phyloP scores from a whole-genome alignment of 2,329 filamentous ascomycete species.

The Fusarium siculi region DNA sequence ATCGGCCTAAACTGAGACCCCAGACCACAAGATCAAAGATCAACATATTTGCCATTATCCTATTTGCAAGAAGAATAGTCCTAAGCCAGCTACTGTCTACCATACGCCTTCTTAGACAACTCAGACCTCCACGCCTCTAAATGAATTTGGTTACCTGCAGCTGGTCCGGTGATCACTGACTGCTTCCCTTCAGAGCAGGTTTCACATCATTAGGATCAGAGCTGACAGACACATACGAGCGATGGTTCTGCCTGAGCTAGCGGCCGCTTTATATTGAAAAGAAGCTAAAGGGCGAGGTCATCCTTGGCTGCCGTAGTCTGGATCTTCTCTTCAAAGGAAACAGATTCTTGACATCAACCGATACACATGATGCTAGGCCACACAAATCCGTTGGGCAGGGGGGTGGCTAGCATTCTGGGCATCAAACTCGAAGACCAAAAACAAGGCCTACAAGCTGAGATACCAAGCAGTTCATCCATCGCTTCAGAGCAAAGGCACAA shows the following conservation, averaged over 20 bases:
- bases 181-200: not conserved
- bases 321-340: not conserved
- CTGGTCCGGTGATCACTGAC: constrained; percentile 14
- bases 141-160: constrained; percentile 7
- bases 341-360: not conserved
- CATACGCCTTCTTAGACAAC: constrained; percentile 13
- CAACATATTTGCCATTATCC: not conserved
- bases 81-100: constrained; percentile 5
- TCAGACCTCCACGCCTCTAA: constrained; percentile 20
- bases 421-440: constrained; percentile 77
- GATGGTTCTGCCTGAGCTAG: not conserved
- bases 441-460: constrained; percentile 62
- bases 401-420: constrained; percentile 80
- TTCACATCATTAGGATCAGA: not conserved
- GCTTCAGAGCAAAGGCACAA: constrained; percentile 79
- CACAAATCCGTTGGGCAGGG: constrained; percentile 71
- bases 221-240: not conserved
- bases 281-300: not conserved
- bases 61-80: constrained; percentile 29
- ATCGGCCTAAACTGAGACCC: constrained; percentile 29
- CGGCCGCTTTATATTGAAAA: not conserved
- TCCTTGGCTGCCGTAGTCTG: not conserved
- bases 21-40: constrained; percentile 29
- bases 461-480: constrained; percentile 81
- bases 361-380: constrained; percentile 31